Evolutionary conservation across 768 basidiomycete genomes (phyloP).

Genomic region (Auricularia sp.): DNA sequence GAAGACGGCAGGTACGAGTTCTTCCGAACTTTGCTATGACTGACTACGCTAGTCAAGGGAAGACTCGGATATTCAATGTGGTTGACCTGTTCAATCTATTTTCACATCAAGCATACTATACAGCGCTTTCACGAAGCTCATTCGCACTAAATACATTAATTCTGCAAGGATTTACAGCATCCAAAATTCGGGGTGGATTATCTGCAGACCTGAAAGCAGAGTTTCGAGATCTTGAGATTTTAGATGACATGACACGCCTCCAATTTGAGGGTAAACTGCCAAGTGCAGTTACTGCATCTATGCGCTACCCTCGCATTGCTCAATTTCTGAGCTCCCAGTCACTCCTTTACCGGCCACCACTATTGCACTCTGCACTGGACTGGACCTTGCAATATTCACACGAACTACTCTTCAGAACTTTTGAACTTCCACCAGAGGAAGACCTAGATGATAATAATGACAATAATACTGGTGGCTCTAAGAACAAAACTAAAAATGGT

Average conservation of each 20-base stretch:
- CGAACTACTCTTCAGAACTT: neutral
- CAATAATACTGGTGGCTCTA: too few relatives aligned
- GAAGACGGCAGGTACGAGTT: slow-evolving; percentile 18
- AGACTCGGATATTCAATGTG: slow-evolving; percentile 21
- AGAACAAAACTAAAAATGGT: too few relatives aligned
- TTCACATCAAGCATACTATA: slow-evolving; percentile 23
- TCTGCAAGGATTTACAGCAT: slow-evolving; percentile 17
- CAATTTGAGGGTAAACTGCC: slow-evolving; percentile 15
- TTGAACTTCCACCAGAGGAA: neutral
- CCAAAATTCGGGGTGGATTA: slow-evolving; percentile 18
- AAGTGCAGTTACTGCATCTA: slow-evolving; percentile 9
- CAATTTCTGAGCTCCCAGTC: slow-evolving; percentile 17
- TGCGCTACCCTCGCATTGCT: slow-evolving; percentile 16
- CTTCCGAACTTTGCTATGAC: slow-evolving; percentile 26
- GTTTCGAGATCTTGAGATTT: slow-evolving; percentile 25
- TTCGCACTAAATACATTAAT: slow-evolving; percentile 23
- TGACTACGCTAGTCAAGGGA: slow-evolving; percentile 27
- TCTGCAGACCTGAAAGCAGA: slow-evolving; percentile 24
- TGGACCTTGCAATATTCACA: slow-evolving; percentile 15
- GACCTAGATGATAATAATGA: neutral
- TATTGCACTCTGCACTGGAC: slow-evolving; percentile 6
- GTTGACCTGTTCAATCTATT: slow-evolving; percentile 19
- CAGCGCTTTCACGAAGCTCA: slow-evolving; percentile 21
- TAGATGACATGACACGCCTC: slow-evolving; percentile 26
- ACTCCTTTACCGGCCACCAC: slow-evolving; percentile 13